phyloP scores from a whole-genome alignment of 306 rosid species.

The Citrullus mucosospermus region DNA sequence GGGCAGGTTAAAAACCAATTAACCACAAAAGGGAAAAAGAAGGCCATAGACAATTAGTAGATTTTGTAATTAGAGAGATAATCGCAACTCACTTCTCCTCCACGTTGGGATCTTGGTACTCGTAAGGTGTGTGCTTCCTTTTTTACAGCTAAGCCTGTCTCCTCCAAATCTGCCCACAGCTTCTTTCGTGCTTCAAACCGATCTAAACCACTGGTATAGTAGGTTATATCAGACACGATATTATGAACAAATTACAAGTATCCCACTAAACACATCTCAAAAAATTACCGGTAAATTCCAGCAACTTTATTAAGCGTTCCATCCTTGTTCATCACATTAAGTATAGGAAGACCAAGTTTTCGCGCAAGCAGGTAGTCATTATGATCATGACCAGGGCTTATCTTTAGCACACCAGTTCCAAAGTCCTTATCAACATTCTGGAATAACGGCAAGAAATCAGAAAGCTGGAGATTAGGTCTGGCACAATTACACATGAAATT shows the following conservation, averaged over 20 bases:
- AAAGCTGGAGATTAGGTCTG: not conserved
- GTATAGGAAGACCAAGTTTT: conserved; percentile 95
- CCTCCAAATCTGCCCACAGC: conserved; percentile 92
- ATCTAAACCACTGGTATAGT: conserved; percentile 65
- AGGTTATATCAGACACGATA: conserved; percentile 17
- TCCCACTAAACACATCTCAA: conserved; percentile 1
- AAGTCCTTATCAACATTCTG: conserved; percentile 86
- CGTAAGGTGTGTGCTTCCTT: conserved; percentile 77
- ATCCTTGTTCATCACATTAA: conserved; percentile 94
- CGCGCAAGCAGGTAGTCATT: conserved; percentile 86
- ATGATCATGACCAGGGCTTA: conserved; percentile 98
- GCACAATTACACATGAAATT: not conserved
- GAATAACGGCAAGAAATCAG: conserved; percentile 9
- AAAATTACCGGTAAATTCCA: conserved; percentile 68
- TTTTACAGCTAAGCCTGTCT: conserved; percentile 72
- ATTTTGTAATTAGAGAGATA: not conserved
- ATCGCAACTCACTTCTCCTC: conserved; percentile 75
- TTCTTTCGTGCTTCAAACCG: conserved; percentile 93
- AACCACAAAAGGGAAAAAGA: not conserved
- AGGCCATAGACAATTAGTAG: not conserved
- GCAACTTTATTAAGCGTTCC: conserved; percentile 87
- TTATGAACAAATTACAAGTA: not conserved
- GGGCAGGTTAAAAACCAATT: not conserved
- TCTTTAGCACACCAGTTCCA: conserved; percentile 91
- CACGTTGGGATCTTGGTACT: conserved; percentile 98